Base-by-base conservation (phyloP, 805 yeast genomes). In the Cyberlindnera mississippiensis region DNA sequence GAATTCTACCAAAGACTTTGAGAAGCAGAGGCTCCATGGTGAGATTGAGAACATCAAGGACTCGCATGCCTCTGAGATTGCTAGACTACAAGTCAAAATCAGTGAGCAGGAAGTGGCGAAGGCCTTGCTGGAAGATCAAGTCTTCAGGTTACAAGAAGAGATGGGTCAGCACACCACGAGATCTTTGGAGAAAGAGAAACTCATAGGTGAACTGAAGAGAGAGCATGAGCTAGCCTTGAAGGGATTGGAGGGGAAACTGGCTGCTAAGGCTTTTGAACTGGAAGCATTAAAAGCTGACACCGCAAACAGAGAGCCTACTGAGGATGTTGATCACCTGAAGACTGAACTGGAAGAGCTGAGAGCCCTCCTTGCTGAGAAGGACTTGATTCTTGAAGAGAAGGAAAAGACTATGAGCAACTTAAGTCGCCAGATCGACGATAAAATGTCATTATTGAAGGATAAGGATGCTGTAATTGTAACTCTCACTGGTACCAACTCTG, bases 51-150 rank as follows among this genome's bases (percentile, higher is more conserved):
- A 41, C n/a, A 13, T 51, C n/a, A 44, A 51, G 20, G 38, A 37
- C 11, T 35, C 35, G 3, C 28, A 48, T 20, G 33, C 40, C 2
- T 26, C 35, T 3, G 28, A 44, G 33, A 17, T 40, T 10, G 15
- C 40, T 8, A 30, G 35, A 38, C 17, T 46, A 3, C 38, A 41
- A 22, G 4, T 44, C 16, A 33, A 42, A 13, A 48, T 62, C 18
- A 55, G 62, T 7, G 48, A 49, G 13, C 52, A 47, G 17, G 55
- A 53, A 16, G 49, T 41, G 16, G 35, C 37, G 4, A 44, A 36
- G 19, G 26, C 45, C 10, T 33, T 19, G 6, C 22, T 49, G 48
- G 50, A 39, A 18, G 40, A 22, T 20, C 41, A 41, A 14, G 26
- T 49, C 15, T 24, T 28, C 8, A 22, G 28, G 20, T 19, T 46